Base-by-base conservation (phyloP, 495 filamentous ascomycete genomes). In the Aspergillus ostianus region DNA sequence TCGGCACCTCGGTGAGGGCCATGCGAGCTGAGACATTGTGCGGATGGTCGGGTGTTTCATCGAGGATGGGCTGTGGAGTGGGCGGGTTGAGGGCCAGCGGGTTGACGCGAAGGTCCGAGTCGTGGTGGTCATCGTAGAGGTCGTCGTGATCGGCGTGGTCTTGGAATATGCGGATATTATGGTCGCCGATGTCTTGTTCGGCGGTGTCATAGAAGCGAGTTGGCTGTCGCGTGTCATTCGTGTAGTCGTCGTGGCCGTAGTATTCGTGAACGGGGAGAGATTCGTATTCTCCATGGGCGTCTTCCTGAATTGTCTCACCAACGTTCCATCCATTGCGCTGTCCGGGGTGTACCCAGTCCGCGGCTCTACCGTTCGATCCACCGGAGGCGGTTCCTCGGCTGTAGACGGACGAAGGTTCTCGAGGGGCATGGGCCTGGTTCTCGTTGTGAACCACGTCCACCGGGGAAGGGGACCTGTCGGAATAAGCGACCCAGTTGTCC, bases 401-500 rank as follows among this genome's bases (percentile, higher is more conserved):
- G 70, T 75, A 77, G n/a, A 73, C 74, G 49, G 73, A 77, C 21
- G 69, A 77, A 53, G 73, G 73, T 56, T 77, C 80, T 58, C 72
- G 80, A 62, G 71, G 64, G 52, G 60, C 70, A 27, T 69, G 70
- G 30, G 77, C 74, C 21, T 80, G 54, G 17, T 64, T 62, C 8
- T 67, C 56, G 18, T 65, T 63, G 6, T 66, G 63, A 4, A 18
- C 41, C 3, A 72, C 70, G 4, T 64, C 63, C 15, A 58, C 51
- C 36, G 81, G 82, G 8, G 77, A 81, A 64, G 76, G 78, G 57
- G 71, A 81, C 61, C 62, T 84, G 67, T 70, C 88, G 0, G 83
- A 75, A 63, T 88, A 85, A 10, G 80, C 81, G 66, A 88, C 83
- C 77, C 82, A 85, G 59, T 87, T 85, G 4, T 80, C 72, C 46